Conservation (phyloP, 345 rosid species). For the Jatropha curcas region DNA sequence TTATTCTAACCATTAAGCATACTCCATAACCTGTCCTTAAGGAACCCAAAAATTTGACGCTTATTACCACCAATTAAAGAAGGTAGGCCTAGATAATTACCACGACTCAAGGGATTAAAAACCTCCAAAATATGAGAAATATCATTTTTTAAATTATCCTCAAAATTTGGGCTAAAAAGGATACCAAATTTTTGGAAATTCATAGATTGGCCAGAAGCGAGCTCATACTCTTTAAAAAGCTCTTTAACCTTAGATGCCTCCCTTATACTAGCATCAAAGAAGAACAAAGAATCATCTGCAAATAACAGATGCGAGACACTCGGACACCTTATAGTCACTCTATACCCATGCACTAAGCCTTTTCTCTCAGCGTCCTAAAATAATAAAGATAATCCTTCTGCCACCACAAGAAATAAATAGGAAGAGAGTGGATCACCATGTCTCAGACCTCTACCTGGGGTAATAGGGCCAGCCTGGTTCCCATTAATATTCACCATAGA, state of each 20-base stretch:
- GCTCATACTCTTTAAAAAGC: not conserved
- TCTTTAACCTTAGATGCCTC: not conserved
- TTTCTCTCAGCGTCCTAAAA: not conserved
- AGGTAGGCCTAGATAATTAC: not conserved
- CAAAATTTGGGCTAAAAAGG: not conserved
- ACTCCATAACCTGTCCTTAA: not conserved
- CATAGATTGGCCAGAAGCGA: too few relatives aligned
- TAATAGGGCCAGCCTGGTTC: too few relatives aligned
- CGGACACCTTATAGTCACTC: not conserved
- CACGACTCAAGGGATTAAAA: not conserved
- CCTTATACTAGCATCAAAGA: not conserved
- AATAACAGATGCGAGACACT: not conserved
- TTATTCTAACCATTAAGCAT: too few relatives aligned
- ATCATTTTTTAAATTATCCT: not conserved
- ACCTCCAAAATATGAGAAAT: not conserved
- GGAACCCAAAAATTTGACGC: not conserved
- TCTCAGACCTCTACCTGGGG: too few relatives aligned
- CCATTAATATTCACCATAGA: too few relatives aligned
- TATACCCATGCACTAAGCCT: not conserved
- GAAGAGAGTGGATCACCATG: too few relatives aligned
- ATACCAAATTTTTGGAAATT: not conserved
- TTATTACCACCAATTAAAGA: not conserved
- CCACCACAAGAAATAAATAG: too few relatives aligned
- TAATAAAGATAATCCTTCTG: too few relatives aligned
- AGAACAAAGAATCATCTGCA: not conserved